phyloP scores from a whole-genome alignment of 345 rosid genomes.

The Eucalyptus curtisii region DNA sequence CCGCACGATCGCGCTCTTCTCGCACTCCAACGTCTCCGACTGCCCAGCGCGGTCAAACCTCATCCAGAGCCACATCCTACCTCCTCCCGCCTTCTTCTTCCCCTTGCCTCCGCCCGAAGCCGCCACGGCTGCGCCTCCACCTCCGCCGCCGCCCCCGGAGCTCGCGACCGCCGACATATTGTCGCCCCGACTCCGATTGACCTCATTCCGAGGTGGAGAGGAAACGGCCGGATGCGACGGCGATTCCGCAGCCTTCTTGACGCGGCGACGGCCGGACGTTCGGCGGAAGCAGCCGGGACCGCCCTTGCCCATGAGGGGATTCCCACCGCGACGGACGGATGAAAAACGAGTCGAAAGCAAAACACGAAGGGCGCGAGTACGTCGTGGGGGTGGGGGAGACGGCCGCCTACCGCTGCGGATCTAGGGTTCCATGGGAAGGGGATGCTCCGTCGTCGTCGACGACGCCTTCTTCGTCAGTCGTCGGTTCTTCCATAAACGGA shows the following conservation, averaged over 20 bases:
- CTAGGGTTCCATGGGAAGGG: background rate
- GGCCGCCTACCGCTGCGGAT: background rate
- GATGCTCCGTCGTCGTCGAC: background rate
- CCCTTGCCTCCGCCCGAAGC: constrained; percentile 18
- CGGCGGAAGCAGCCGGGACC: constrained; percentile 26
- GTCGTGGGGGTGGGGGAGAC: background rate
- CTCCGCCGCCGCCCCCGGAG: background rate
- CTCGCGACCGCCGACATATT: background rate
- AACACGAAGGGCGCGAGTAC: background rate
- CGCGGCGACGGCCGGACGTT: constrained; percentile 28
- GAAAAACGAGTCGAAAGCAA: background rate
- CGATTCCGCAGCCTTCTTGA: constrained; percentile 18
- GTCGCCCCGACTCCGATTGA: background rate
- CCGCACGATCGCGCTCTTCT: constrained; percentile 63
- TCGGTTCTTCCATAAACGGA: background rate
- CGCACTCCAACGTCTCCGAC: constrained; percentile 76
- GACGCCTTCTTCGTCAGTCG: background rate
- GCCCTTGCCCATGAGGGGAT: constrained; percentile 34
- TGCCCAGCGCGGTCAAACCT: constrained; percentile 66
- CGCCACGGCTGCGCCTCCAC: constrained; percentile 2
- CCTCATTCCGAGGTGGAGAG: background rate
- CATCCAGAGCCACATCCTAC: constrained; percentile 96
- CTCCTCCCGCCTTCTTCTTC: constrained; percentile 88
- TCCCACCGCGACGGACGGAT: background rate
- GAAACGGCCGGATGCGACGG: background rate